Evolutionary conservation across 257 asterid species (phyloP), one percentile per base, ranked within the genome.

Genomic region (Avicennia marina): DNA sequence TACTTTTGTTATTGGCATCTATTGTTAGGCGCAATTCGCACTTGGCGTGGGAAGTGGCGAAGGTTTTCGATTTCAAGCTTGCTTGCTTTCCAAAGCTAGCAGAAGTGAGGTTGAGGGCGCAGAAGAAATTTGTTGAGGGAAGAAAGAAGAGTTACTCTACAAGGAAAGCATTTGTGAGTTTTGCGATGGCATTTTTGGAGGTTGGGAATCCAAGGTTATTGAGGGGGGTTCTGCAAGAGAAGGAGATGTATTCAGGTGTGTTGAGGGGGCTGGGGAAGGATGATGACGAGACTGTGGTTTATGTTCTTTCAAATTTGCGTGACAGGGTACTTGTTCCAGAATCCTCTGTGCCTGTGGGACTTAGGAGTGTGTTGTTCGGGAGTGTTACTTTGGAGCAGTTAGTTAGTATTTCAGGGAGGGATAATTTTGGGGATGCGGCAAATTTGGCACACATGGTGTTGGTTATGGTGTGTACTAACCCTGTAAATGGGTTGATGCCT

Each of bases 281-380:
- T 66, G 96, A 81, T 16, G 96, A 83, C 34, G 93, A 83, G 70
- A 83, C 85, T 17, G 76, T 75, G 46, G 74, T 72, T 41, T 63
- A 75, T 68, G 69, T 85, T 54, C 68, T 91, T 32, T 68, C 81
- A 7, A 68, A 74, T 38, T 71, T 91, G 63, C 71, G 82, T 1
- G 91, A 87, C 53, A 78, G 69, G 60, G 86, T 91, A 62, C 95
- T 91, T 17, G 84, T 76, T 48, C 80, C 77, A 0, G 94, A 81
- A 50, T 91, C 98, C 4, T 64, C 78, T 43, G 88, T 91, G 69
- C 88, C 95, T 18, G 86, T 94, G 1, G 82, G 82, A 42, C 85
- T 79, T 17, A 83, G 96, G 65, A 91, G 98, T 73, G 96, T 87
- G 72, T 72, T 91, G 75, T 91, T 90, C 50, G 98, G 98, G 50